phyloP scores from a whole-genome alignment of 495 filamentous ascomycete genomes.

The Hyaloscypha finlandica region DNA sequence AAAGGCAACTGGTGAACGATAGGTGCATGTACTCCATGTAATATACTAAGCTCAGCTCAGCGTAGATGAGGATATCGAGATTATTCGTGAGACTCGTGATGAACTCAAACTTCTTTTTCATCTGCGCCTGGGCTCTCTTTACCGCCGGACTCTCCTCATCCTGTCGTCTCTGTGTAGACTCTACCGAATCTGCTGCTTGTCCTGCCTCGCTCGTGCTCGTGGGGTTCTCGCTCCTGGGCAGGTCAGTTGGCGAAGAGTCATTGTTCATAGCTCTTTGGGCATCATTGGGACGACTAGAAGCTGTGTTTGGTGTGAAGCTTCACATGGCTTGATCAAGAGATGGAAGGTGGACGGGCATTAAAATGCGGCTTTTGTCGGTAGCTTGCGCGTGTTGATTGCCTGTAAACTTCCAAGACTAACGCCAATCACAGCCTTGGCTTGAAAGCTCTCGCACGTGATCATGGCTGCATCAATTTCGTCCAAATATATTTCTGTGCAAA shows the following conservation, averaged over 20 bases:
- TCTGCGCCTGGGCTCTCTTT: constrained; percentile 49
- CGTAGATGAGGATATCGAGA: constrained; percentile 80
- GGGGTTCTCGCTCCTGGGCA: constrained; percentile 29
- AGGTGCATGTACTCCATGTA: constrained; percentile 77
- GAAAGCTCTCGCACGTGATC: neutral
- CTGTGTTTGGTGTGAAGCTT: constrained; percentile 7
- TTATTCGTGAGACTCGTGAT: constrained; percentile 70
- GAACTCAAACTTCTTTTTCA: constrained; percentile 61
- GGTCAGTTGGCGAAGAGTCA: constrained; percentile 59
- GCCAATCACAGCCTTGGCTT: neutral
- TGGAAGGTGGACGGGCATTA: neutral
- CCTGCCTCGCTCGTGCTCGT: constrained; percentile 27
- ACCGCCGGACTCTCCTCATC: constrained; percentile 29
- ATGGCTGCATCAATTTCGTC: neutral
- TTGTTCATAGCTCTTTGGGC: constrained; percentile 61
- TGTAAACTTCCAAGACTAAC: neutral
- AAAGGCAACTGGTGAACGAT: neutral
- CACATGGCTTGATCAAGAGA: constrained; percentile 25
- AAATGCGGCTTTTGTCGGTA: neutral
- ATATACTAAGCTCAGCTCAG: constrained; percentile 78
- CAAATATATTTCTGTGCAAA: too few relatives aligned
- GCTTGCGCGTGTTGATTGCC: neutral
- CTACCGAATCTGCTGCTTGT: constrained; percentile 35
- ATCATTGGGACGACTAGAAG: constrained; percentile 36
- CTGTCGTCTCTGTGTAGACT: constrained; percentile 30